phyloP scores from a whole-genome alignment of 331 rosid species.

The Pyracantha coccinea region DNA sequence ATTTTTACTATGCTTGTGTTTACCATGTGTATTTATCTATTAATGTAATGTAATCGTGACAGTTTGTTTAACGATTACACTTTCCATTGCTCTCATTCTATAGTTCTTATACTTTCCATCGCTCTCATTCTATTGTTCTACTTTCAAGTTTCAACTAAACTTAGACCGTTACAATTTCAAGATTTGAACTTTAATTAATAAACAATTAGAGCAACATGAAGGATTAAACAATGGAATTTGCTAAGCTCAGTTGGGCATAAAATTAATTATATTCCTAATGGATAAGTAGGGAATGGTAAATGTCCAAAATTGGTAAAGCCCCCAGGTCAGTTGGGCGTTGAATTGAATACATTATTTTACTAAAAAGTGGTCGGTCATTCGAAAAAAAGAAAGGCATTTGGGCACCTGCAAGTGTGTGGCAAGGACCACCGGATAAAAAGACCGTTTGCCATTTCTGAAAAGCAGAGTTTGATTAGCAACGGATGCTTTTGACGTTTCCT shows the following conservation, averaged over 20 bases:
- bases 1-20: too few species aligned
- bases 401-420: not conserved
- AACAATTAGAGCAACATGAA: not conserved
- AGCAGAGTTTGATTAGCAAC: slow-evolving; percentile 8
- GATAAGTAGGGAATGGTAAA: not conserved
- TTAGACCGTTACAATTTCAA: slow-evolving; percentile 9
- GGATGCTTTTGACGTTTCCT: slow-evolving; percentile 7
- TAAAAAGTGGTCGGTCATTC: not conserved
- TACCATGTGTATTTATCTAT: too few species aligned
- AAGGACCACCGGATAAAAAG: slow-evolving; percentile 6
- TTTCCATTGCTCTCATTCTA: too few species aligned
- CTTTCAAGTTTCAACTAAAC: not conserved
- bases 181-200: not conserved
- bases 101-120: too few species aligned
- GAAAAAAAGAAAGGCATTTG: not conserved
- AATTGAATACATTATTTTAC: not conserved
- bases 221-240: not conserved
- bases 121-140: rapidly evolving
- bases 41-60: too few species aligned
- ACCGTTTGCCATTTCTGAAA: slow-evolving; percentile 20
- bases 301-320: not conserved
- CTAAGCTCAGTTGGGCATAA: too few species aligned
- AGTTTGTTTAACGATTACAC: too few species aligned
- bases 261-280: too few species aligned
- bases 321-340: not conserved